A percentile compares a stretch with the other conserved stretches of the same genome.
Evolutionary conservation across 2,329 filamentous ascomycete species (phyloP).

Genomic region (Leptographium radiaticola): DNA sequence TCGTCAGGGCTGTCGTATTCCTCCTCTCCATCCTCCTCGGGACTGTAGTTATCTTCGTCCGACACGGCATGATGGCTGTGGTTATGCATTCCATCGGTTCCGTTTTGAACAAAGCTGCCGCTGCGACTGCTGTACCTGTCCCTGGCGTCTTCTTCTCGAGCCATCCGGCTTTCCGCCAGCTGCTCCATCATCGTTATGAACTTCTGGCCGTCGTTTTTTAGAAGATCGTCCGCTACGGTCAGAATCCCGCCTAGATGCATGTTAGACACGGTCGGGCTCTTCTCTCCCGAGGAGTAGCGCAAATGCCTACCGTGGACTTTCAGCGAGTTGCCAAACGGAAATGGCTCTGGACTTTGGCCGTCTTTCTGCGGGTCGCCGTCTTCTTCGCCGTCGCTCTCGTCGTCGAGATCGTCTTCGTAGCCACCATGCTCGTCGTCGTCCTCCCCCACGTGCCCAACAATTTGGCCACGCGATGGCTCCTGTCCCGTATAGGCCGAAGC

Average conservation of each 20-base stretch:
- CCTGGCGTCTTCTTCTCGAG: constrained; percentile 81
- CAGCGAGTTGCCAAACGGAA: constrained; percentile 94
- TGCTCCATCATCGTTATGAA: constrained; percentile 99
- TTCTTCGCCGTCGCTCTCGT: constrained; percentile 53
- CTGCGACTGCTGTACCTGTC: constrained; percentile 45
- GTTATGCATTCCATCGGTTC: constrained; percentile 46
- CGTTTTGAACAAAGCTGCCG: constrained; percentile 32
- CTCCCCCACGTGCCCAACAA: constrained; percentile 52
- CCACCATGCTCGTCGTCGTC: constrained; percentile 42
- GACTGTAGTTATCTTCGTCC: constrained; percentile 37
- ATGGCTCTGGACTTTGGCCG: constrained; percentile 69
- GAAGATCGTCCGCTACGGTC: constrained; percentile 92
- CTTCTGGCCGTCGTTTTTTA: constrained; percentile 98
- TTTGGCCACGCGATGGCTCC: constrained; percentile 61
- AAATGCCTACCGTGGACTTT: constrained; percentile 64
- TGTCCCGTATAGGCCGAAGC: constrained; percentile 47
- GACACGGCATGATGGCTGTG: constrained; percentile 61
- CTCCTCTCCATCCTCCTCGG: constrained; percentile 40
- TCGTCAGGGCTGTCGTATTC: constrained; percentile 52
- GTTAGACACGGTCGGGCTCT: not conserved
- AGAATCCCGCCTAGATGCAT: constrained; percentile 70
- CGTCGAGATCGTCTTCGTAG: constrained; percentile 35
- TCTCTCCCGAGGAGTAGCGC: not conserved
- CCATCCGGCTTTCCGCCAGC: constrained; percentile 92
- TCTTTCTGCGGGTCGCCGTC: constrained; percentile 52